Base-by-base conservation (phyloP, 192 early-diverging fungal genomes). In the Paraglomus occultum region DNA sequence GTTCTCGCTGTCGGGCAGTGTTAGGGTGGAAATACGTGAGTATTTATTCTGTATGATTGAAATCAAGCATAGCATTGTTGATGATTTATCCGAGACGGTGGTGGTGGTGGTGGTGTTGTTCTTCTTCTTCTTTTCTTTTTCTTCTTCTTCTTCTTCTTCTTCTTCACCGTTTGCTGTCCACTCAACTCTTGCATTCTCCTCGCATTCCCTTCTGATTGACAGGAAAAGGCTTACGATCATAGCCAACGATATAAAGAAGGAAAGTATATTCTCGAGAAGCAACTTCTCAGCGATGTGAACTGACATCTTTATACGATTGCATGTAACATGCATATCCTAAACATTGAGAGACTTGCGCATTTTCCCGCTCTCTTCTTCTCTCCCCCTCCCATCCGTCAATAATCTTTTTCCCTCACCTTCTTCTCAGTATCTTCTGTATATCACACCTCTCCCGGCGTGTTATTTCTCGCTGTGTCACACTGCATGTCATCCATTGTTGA, bases 171-270 rank as follows among this genome's bases (percentile, higher is more conserved):
- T 15, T 51, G 1, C 64, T 5, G 42, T 23, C 17, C 38, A 66
- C 50, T 39, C 38, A 39, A n/a, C 60, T 44, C 8, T 2, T 14
- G 23, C 39, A 38, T 64, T 47, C 2, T n/a, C 39, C 1, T 47
- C 40, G n/a, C n/a, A n/a, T n/a, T n/a, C n/a, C n/a, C n/a, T 49
- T 49, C 48, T 15, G 8, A 23, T 22, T 9, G 14, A 48, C 54
- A 84, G 81, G 76, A 80, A 23, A 81, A 81, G 39, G 88, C 89
- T 9, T 87, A 81, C 69, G 91, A 89, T 66, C 76, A 79, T 15
- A 59, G 67, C 4, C 82, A 91, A 71, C 84, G 78, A 51, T 92
- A 90, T 79, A 91, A 92, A 74, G 89, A 91, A 67, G 91, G 91
- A n/a, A 84, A 81, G 57, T 91, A 82, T 75, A 89, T 90, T 64